phyloP scores from a whole-genome alignment of 2,329 filamentous ascomycete genomes.

The Lachnellula cervina region DNA sequence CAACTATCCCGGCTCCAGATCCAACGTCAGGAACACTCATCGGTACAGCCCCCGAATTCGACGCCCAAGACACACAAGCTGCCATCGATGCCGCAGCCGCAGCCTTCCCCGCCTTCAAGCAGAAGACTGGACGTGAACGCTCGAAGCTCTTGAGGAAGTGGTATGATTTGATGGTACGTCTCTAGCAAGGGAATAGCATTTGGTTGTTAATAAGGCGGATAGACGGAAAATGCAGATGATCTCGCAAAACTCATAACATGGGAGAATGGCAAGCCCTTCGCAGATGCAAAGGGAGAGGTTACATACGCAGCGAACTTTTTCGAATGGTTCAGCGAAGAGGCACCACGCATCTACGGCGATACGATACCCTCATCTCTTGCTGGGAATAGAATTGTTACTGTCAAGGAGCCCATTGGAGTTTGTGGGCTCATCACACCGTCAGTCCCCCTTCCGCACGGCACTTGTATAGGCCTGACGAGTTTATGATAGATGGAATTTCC shows the following conservation, averaged over 20 bases:
- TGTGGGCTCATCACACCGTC: conserved; percentile 73
- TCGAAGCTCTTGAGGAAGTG: conserved; percentile 71
- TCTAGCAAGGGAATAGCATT: background rate
- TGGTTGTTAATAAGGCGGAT: conserved; percentile 6
- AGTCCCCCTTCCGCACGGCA: background rate
- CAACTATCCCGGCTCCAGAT: conserved; percentile 44
- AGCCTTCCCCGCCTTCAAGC: conserved; percentile 68
- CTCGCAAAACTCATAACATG: conserved; percentile 78
- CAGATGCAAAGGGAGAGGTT: conserved; percentile 69
- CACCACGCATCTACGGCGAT: conserved; percentile 67
- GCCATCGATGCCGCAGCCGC: conserved; percentile 80
- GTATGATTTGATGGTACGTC: conserved; percentile 67
- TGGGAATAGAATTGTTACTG: conserved; percentile 69
- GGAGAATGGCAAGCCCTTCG: conserved; percentile 83
- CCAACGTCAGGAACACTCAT: conserved; percentile 78
- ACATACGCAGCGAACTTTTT: conserved; percentile 70
- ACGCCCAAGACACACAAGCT: conserved; percentile 66
- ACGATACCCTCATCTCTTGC: conserved; percentile 66
- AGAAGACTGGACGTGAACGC: conserved; percentile 68
- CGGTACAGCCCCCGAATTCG: conserved; percentile 81
- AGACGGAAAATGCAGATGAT: conserved; percentile 67
- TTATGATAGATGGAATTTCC: conserved; percentile 69
- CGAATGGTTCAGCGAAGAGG: conserved; percentile 79
- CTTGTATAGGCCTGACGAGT: background rate
- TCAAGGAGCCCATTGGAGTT: conserved; percentile 81